Base-by-base conservation (phyloP, 805 yeast species). In the Yarrowia hollandica region DNA sequence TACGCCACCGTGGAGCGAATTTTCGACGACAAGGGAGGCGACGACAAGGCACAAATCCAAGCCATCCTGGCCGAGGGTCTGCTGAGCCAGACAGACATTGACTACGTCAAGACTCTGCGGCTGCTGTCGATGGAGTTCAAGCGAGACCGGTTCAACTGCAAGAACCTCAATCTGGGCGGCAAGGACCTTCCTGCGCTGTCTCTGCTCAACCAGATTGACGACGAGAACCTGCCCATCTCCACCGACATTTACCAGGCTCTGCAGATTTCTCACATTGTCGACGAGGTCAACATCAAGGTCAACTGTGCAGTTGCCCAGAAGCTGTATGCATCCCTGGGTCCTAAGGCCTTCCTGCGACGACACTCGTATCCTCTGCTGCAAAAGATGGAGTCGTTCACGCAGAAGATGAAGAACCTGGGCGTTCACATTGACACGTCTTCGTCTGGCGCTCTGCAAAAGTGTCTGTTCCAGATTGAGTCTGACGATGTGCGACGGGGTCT, bases 271-370 rank as follows among this genome's bases (percentile, higher is more conserved):
- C 48, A 55, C 31, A 33, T 41, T 55, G 50, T 55, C 30, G 39
- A 85, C 44, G 98, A 94, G 72, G 78, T 94, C 28, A 80, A 84
- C 66, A 84, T 86, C 66, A 88, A 84, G 69, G 95, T 86, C 4
- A 92, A 94, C 72, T 77, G 83, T 39, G 88, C 95, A 0, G 83
- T 94, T 59, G 99, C 98, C 1, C 88, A 89, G 63, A 83, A 80
- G 65, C 74, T 86, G 14, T 86, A 86, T 66, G 82, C 92, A 1
- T 81, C 79, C 4, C 75, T 92, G 35, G 97, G 97, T 0, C 90
- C 86, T 64, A 72, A 77, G 55, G 88, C 98, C 0, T 81, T 94
- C 42, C 80, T 94, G 67, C 85, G 98, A 72, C 86, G 95, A 68
- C 96, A 91, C 65, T 79, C 88, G 2, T 82, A 86, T 63, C 99